These are phyloP conservation scores for Phytophthora sojae DNA, from an alignment of 352 stramenopile genomes.

Conservation along the genomic window DNA sequence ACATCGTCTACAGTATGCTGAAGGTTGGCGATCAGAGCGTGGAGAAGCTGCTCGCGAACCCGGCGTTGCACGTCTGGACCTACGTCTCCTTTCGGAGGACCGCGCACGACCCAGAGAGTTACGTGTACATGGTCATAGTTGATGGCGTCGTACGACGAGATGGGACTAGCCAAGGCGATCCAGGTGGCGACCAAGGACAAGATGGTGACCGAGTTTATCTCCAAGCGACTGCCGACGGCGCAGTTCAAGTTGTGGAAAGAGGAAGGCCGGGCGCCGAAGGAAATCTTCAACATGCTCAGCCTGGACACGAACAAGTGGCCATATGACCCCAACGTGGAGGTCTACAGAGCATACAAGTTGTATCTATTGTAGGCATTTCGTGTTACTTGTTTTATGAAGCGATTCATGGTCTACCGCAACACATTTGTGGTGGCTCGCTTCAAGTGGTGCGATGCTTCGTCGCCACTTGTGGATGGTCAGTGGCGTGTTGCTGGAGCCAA, in stretches of 20 bases:
- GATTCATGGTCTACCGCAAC: too few species aligned
- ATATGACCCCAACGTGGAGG: not conserved
- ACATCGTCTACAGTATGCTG: conserved; percentile 3
- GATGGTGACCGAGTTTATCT: not conserved
- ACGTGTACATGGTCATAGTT: not conserved
- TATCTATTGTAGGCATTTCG: not conserved
- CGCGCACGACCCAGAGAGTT: not conserved
- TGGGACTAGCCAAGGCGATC: conserved; percentile 3
- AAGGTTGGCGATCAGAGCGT: not conserved
- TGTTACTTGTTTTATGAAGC: too few species aligned
- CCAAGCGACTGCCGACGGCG: not conserved
- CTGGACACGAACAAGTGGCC: not conserved
- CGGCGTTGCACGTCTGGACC: not conserved
- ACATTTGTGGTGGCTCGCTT: too few species aligned
- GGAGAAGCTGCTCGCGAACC: not conserved
- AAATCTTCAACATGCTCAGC: not conserved
- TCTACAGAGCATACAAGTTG: not conserved
- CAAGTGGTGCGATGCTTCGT: too few species aligned
- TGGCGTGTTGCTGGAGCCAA: too few species aligned
- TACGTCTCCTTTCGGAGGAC: not conserved
- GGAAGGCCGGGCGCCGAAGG: conserved; percentile 1
- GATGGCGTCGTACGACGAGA: not conserved
- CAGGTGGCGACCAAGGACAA: conserved; percentile 5
- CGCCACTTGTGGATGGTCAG: too few species aligned
- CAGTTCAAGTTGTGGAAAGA: not conserved